Conservation (phyloP, 768 basidiomycete species). For the Jaapia argillacea region DNA sequence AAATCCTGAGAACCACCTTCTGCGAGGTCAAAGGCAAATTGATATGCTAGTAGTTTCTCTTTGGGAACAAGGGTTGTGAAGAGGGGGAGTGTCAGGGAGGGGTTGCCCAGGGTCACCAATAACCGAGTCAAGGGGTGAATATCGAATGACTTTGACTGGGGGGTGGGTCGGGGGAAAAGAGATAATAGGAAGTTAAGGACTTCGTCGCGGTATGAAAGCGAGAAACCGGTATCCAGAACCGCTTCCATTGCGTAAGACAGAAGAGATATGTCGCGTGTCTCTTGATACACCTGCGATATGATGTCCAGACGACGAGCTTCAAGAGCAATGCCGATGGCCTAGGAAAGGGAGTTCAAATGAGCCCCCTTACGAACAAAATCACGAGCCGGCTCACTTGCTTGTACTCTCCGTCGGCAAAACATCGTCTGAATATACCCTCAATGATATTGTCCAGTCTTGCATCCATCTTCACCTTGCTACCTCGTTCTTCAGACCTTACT, state of each 20-base stretch:
- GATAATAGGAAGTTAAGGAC: conserved; percentile 71
- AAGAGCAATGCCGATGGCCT: conserved; percentile 94
- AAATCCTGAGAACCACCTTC: conserved; percentile 94
- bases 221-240: conserved; percentile 82
- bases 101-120: conserved; percentile 78
- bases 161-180: conserved; percentile 73
- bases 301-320: conserved; percentile 87
- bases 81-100: conserved; percentile 68
- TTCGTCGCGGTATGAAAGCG: conserved; percentile 75
- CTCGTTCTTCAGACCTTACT: conserved; percentile 48
- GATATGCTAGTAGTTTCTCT: conserved; percentile 78
- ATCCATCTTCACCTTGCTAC: conserved; percentile 55
- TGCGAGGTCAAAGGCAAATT: conserved; percentile 91
- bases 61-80: conserved; percentile 60
- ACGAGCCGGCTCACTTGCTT: conserved; percentile 53
- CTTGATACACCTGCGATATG: conserved; percentile 64
- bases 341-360: conserved; percentile 4
- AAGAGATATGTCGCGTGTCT: conserved; percentile 66
- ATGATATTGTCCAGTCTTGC: conserved; percentile 74
- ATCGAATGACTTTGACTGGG: conserved; percentile 65
- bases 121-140: conserved; percentile 79
- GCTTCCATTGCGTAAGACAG: conserved; percentile 90
- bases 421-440: conserved; percentile 79
- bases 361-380: conserved; percentile 6
- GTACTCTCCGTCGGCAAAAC: conserved; percentile 82